Evolutionary conservation across 2,329 filamentous ascomycete species (phyloP).

Genomic region (Ophiocordyceps camponoti-leonardi): DNA sequence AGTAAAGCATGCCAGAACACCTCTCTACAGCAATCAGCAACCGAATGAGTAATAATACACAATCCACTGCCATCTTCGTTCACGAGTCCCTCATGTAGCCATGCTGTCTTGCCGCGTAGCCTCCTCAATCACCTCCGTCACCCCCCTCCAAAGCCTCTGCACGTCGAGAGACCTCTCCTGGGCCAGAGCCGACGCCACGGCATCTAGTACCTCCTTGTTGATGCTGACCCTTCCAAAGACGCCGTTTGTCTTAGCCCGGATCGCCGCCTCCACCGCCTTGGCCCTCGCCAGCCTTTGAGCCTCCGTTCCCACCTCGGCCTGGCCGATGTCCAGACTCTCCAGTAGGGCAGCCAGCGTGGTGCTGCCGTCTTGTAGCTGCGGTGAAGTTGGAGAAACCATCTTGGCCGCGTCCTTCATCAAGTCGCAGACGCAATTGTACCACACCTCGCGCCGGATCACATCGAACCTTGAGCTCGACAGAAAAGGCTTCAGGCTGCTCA

Average conservation of each 20-base stretch:
- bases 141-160: slow-evolving; percentile 8
- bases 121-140: slow-evolving; percentile 14
- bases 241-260: slow-evolving; percentile 23
- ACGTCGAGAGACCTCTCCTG: slow-evolving; percentile 26
- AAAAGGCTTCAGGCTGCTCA: slow-evolving; percentile 22
- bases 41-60: too few species aligned
- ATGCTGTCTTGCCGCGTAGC: slow-evolving; percentile 20
- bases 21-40: too few species aligned
- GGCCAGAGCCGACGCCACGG: slow-evolving; percentile 15
- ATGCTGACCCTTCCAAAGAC: slow-evolving; percentile 19
- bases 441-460: slow-evolving; percentile 28
- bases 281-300: slow-evolving; percentile 29
- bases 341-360: slow-evolving; percentile 21
- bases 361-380: slow-evolving; percentile 3
- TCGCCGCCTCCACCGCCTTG: slow-evolving; percentile 24
- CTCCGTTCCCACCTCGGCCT: slow-evolving; percentile 30
- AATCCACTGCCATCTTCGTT: too few species aligned
- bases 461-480: slow-evolving; percentile 20
- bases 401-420: slow-evolving; percentile 24
- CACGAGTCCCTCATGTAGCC: slow-evolving; percentile 6
- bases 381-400: slow-evolving; percentile 3
- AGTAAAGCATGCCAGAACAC: too few species aligned
- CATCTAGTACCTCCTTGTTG: slow-evolving; percentile 13
- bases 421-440: slow-evolving; percentile 32
- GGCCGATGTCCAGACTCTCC: slow-evolving; percentile 26